A percentile compares a stretch with the other conserved stretches of the same genome.
Conservation (phyloP, 2,329 filamentous ascomycete genomes). For the Phaeomoniella chlamydospora region DNA sequence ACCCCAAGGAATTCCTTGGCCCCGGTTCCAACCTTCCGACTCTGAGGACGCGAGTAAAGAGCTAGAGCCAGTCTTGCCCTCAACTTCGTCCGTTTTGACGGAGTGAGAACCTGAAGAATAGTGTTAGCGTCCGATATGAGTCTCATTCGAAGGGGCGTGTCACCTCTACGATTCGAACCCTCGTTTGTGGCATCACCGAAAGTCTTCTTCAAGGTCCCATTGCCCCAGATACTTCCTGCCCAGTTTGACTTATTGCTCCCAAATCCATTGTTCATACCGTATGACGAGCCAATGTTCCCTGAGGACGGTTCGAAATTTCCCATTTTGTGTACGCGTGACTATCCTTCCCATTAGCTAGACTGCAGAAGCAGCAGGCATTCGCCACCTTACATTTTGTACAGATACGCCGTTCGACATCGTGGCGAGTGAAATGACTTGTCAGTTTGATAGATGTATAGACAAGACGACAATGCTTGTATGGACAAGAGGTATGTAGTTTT, state of each 20-base stretch:
- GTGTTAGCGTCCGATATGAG: too few relatives aligned
- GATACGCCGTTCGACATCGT: background rate
- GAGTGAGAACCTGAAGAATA: too few relatives aligned
- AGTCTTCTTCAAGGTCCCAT: slow-evolving; percentile 17
- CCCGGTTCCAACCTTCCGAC: slow-evolving; percentile 45
- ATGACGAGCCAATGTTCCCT: background rate
- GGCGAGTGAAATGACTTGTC: too few relatives aligned
- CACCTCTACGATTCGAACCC: slow-evolving; percentile 7
- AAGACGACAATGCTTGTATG: background rate
- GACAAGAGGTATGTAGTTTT: background rate
- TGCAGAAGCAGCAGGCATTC: too few relatives aligned
- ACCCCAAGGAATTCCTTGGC: slow-evolving; percentile 44
- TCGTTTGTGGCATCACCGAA: slow-evolving; percentile 32
- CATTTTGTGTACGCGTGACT: background rate
- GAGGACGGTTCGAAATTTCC: background rate
- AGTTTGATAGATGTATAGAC: too few relatives aligned
- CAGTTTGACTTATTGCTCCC: slow-evolving; percentile 25
- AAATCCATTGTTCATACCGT: slow-evolving; percentile 17
- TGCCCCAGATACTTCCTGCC: slow-evolving; percentile 39
- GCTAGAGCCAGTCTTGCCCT: slow-evolving; percentile 52
- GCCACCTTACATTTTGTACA: background rate
- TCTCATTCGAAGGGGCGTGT: too few relatives aligned
- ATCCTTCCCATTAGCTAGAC: too few relatives aligned
- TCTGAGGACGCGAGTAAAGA: slow-evolving; percentile 57
- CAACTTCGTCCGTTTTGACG: slow-evolving; percentile 14